Conservation (phyloP, 169 alveolate species). For the Plasmodium cynomolgi region DNA sequence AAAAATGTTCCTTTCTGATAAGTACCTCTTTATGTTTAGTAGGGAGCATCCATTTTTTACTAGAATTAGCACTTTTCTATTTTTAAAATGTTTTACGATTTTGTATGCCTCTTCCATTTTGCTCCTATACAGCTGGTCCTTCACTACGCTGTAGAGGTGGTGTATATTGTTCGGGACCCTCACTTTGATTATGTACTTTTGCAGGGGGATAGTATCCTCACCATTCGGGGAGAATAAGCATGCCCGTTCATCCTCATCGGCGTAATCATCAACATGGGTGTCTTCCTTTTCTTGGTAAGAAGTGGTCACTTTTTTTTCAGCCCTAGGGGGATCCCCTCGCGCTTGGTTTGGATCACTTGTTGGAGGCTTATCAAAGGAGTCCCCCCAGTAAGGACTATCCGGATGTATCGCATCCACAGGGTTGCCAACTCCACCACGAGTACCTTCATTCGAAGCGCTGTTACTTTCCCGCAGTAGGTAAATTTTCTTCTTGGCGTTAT, state of each 20-base stretch:
- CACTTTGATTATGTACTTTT: constrained; percentile 66
- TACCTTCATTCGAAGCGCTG: neutral
- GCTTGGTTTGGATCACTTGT: neutral
- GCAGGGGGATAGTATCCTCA: neutral
- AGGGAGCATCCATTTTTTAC: constrained; percentile 68
- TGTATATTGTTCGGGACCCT: constrained; percentile 29
- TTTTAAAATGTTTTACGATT: constrained; percentile 46
- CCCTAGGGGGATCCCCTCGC: neutral
- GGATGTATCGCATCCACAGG: neutral
- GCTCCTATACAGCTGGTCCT: constrained; percentile 25
- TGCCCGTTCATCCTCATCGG: neutral
- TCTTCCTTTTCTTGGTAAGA: constrained; percentile 1
- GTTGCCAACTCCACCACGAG: neutral
- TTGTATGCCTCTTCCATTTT: constrained; percentile 35
- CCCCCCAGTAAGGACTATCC: neutral
- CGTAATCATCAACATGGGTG: neutral
- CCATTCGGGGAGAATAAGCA: neutral
- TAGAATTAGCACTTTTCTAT: constrained; percentile 34
- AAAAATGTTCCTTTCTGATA: constrained; percentile 27
- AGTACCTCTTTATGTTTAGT: constrained; percentile 19
- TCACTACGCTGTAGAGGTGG: constrained; percentile 48
- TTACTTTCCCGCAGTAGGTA: constrained; percentile 48
- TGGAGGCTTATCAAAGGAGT: neutral
- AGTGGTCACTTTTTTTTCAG: neutral
- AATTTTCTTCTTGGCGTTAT: constrained; percentile 52